Evolutionary conservation across 1,284 basidiomycete species (phyloP), one percentile per base, ranked within the genome.

Genomic region (Cutaneotrichosporon daszewskae): DNA sequence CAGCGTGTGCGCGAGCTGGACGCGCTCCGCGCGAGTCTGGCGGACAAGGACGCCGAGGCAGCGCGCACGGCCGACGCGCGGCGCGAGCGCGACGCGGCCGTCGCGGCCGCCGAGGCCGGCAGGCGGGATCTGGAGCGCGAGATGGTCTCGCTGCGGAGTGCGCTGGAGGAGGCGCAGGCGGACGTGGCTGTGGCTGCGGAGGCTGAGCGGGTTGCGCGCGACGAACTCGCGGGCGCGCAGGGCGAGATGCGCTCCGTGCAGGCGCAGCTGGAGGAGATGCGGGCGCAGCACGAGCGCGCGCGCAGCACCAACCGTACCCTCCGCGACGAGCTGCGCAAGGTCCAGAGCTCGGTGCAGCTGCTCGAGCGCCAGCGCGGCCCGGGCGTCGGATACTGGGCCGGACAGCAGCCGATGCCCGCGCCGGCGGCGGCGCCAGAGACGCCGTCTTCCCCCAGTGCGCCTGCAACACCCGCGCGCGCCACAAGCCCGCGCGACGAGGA

Each of bases 341-440:
- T 96, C 2, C 91, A 94, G 67, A 85, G 83, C 0, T 91, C 88
- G 14, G 85, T 84, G 25, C 83, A 88, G 5, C 69, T 94, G n/a
- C 75, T 95, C 22, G 91, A 95, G 60, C 78, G 81, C 37, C 86
- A 90, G 59, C 80, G 91, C 24, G 87, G 86, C 59, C 87, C 90
- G 0, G 90, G 90, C n/a, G 84, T 89, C 11, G 88, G 90, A 5
- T 94, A 91, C 66, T 94, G 88, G 87, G 78, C 80, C 7, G 50
- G 53, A 5, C 34, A 2, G 18, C 26, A 9, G 26, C 27, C 24
- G 31, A n/a, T 24, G n/a, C 27, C 45, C 6, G 10, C 32, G 3
- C 17, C 40, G 7, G 32, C 14, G 13, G 18, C 37, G 0, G 10
- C 32, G 3, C 17, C 40, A 6, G 32, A 19, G 13, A 17, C 37